phyloP scores from a whole-genome alignment of 2,329 filamentous ascomycete genomes.

The Alternaria sp. region DNA sequence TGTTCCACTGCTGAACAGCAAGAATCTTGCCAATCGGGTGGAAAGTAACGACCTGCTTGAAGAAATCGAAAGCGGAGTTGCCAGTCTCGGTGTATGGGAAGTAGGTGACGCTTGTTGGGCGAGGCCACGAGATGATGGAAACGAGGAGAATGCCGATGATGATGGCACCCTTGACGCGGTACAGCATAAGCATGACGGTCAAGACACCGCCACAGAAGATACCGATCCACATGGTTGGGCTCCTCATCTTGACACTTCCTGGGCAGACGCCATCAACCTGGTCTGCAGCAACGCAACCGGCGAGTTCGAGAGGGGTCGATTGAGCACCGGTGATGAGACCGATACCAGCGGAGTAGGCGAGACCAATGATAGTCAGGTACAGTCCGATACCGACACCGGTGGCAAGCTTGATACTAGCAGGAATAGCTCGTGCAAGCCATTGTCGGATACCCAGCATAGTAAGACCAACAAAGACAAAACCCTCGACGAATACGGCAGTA shows the following conservation, averaged over 20 bases:
- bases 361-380: conserved; percentile 77
- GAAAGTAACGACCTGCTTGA: conserved; percentile 86
- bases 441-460: conserved; percentile 76
- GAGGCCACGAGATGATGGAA: conserved; percentile 87
- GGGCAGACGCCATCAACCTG: conserved; percentile 63
- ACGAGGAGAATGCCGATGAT: conserved; percentile 84
- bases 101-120: conserved; percentile 76
- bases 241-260: conserved; percentile 75
- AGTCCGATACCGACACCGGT: conserved; percentile 86
- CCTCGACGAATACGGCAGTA: conserved; percentile 88
- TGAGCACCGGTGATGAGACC: conserved; percentile 74
- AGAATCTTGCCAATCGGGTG: conserved; percentile 75
- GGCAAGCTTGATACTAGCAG: conserved; percentile 83
- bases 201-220: conserved; percentile 86
- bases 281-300: conserved; percentile 69
- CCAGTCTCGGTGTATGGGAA: conserved; percentile 77
- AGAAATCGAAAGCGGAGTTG: conserved; percentile 78
- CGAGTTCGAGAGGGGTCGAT: conserved; percentile 74
- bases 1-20: conserved; percentile 75
- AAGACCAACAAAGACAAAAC: conserved; percentile 81
- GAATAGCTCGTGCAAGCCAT: conserved; percentile 72
- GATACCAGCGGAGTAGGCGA: conserved; percentile 83
- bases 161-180: conserved; percentile 85
- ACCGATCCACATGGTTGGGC: conserved; percentile 83
- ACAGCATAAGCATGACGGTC: conserved; percentile 82